phyloP scores from a whole-genome alignment of 805 yeast genomes.

The Candida montana region DNA sequence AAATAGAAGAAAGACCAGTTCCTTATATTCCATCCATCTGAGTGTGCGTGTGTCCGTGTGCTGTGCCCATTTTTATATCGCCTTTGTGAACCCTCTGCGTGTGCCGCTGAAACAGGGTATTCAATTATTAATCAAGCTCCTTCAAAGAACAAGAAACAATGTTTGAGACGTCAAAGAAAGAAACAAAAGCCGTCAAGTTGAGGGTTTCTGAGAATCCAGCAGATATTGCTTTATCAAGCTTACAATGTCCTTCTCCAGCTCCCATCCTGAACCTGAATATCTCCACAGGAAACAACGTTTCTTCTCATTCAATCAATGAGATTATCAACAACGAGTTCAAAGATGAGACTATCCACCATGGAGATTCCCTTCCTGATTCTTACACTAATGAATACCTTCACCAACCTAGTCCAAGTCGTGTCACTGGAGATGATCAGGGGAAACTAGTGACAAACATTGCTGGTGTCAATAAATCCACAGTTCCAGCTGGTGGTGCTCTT shows the following conservation, averaged over 20 bases:
- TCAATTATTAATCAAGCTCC: neutral
- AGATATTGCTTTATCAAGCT: conserved; percentile 50
- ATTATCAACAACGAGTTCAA: conserved; percentile 18
- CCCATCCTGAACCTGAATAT: conserved; percentile 45
- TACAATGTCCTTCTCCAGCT: conserved; percentile 70
- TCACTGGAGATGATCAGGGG: neutral
- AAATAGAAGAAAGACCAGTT: too few species aligned
- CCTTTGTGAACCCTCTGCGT: too few species aligned
- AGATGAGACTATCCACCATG: conserved; percentile 1
- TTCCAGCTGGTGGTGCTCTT: conserved; percentile 43
- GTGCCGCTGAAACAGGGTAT: too few species aligned
- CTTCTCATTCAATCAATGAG: conserved; percentile 22
- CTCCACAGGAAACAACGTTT: conserved; percentile 20
- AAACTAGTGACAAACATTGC: neutral
- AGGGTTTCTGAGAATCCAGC: conserved; percentile 35
- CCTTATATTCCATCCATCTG: too few species aligned
- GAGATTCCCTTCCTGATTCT: neutral
- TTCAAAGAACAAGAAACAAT: neutral
- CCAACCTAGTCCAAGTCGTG: conserved; percentile 4
- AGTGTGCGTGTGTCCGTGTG: too few species aligned
- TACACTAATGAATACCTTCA: neutral
- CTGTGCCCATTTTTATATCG: too few species aligned
- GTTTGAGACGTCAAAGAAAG: conserved; percentile 1
- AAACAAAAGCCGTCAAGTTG: conserved; percentile 3
- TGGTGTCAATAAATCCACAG: conserved; percentile 24